phyloP scores from a whole-genome alignment of 1,284 basidiomycete genomes.

The Ganoderma boninense region DNA sequence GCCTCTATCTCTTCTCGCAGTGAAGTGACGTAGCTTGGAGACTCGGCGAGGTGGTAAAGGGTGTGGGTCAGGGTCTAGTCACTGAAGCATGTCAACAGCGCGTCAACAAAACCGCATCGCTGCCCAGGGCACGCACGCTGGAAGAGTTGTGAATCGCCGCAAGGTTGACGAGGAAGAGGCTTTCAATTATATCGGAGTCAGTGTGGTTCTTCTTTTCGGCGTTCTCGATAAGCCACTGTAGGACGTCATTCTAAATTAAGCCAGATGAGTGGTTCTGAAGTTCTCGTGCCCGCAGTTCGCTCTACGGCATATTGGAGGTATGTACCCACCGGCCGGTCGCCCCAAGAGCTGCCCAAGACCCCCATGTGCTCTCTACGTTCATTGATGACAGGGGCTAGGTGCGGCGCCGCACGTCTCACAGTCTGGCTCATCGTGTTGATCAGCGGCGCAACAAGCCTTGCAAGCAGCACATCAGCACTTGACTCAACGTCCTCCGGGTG shows the following conservation, averaged over 20 bases:
- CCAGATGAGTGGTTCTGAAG: neutral
- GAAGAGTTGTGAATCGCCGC: conserved; percentile 22
- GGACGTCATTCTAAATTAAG: neutral
- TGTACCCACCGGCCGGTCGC: neutral
- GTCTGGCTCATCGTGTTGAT: neutral
- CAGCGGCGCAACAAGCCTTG: neutral
- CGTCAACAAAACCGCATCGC: neutral
- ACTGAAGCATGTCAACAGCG: neutral
- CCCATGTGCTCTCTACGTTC: neutral
- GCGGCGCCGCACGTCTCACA: neutral
- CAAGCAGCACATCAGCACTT: neutral
- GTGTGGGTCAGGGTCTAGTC: conserved; percentile 38
- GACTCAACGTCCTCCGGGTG: too few species aligned
- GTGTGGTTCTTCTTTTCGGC: neutral
- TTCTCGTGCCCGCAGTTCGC: neutral
- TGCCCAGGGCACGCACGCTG: neutral
- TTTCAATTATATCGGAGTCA: neutral
- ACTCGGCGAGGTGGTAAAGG: conserved; percentile 49
- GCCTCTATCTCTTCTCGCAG: conserved; percentile 55
- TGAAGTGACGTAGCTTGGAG: conserved; percentile 39
- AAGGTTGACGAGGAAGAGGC: neutral
- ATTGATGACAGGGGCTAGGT: neutral
- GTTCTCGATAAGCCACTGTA: neutral
- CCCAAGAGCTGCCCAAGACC: neutral
- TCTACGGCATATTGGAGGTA: neutral